Conservation (phyloP, 2,329 filamentous ascomycete species). For the Diatrype stigma region DNA sequence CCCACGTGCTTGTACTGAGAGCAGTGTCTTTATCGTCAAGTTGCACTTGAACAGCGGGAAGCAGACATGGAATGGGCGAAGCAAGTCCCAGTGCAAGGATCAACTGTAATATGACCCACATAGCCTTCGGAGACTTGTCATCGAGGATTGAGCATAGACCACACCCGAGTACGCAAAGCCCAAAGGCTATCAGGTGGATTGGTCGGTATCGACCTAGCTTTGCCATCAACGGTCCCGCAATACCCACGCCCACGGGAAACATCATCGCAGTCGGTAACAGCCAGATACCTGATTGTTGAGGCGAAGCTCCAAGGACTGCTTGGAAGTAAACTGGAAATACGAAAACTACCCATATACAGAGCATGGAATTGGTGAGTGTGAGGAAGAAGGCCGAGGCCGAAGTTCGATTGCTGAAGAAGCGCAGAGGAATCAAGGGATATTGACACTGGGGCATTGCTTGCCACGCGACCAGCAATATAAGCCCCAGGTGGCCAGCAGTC, state of each 20-base stretch:
- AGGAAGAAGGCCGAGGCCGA: constrained; percentile 22
- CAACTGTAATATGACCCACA: background rate
- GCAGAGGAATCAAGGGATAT: no score
- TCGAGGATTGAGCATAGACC: background rate
- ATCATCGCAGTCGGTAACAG: constrained; percentile 18
- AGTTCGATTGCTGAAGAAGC: constrained; percentile 34
- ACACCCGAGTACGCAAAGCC: background rate
- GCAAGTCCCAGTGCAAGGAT: background rate
- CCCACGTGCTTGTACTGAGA: background rate
- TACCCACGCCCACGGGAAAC: constrained; percentile 12
- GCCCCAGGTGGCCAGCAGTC: background rate
- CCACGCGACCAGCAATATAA: background rate
- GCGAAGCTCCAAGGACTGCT: constrained; percentile 23
- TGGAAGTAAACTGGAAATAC: constrained; percentile 41
- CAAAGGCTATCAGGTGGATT: background rate
- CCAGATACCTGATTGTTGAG: constrained; percentile 18
- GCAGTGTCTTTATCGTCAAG: background rate
- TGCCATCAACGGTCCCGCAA: background rate
- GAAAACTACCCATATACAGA: constrained; percentile 29
- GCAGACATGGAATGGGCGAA: background rate
- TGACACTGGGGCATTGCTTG: background rate
- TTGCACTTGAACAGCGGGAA: background rate
- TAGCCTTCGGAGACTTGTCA: background rate
- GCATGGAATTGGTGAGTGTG: constrained; percentile 31
- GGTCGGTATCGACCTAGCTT: background rate